Evolutionary conservation across 2,329 filamentous ascomycete genomes (phyloP).

Genomic region (Blastomyces emzantsi): DNA sequence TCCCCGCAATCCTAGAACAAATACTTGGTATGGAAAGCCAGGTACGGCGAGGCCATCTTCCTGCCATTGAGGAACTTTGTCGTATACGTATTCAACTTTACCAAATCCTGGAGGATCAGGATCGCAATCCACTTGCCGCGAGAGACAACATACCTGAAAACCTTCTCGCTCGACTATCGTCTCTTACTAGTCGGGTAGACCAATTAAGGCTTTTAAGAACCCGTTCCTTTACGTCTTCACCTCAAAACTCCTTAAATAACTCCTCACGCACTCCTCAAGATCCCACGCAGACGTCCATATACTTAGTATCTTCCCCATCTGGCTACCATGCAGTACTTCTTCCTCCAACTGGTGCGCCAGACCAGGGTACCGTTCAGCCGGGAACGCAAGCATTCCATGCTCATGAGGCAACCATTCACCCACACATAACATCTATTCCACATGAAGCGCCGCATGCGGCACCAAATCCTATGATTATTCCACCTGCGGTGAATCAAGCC

Average conservation of each 20-base stretch:
- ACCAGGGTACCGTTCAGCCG: background rate
- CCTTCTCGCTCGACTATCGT: slow-evolving; percentile 25
- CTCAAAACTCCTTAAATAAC: slow-evolving; percentile 18
- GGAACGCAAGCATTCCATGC: background rate
- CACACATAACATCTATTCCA: background rate
- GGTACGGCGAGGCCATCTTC: slow-evolving; percentile 22
- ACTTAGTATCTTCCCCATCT: slow-evolving; percentile 37
- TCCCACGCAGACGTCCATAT: slow-evolving; percentile 23
- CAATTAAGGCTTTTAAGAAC: slow-evolving; percentile 24
- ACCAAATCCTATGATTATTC: background rate
- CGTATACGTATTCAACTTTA: slow-evolving; percentile 25
- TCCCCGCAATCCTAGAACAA: slow-evolving; percentile 20
- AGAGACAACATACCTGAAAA: slow-evolving; percentile 23
- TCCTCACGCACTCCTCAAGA: slow-evolving; percentile 8
- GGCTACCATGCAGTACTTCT: slow-evolving; percentile 40
- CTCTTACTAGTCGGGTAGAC: slow-evolving; percentile 25
- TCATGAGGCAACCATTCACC: background rate
- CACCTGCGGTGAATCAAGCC: slow-evolving; percentile 3
- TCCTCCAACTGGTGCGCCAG: slow-evolving; percentile 28
- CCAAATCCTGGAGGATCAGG: slow-evolving; percentile 26
- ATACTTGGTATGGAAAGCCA: slow-evolving; percentile 24
- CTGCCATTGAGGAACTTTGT: slow-evolving; percentile 26
- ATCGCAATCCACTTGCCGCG: slow-evolving; percentile 20
- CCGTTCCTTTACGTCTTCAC: slow-evolving; percentile 8
- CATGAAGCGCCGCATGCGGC: slow-evolving; percentile 4